Base-by-base conservation (phyloP, 495 filamentous ascomycete species). In the Lophiotrema nucula region DNA sequence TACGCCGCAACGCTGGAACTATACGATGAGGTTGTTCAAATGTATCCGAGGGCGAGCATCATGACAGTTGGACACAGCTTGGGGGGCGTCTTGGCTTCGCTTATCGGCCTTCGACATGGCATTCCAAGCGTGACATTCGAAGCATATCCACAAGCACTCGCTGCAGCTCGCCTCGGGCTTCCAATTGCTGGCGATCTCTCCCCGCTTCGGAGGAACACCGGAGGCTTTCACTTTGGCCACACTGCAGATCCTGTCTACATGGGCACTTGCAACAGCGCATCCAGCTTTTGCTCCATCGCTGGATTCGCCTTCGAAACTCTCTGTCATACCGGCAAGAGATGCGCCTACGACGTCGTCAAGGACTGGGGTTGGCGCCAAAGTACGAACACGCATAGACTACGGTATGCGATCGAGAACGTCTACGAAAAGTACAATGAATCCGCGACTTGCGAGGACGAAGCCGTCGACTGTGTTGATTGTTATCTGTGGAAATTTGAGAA, bases 301-400 rank as follows among this genome's bases (percentile, higher is more conserved):
- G 58, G 58, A 2, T 61, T 46, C 22, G 58, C 58, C 6, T 61
- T 61, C 25, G 58, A 61, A 44, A 61, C 58, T 10, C 22, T 48
- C 6, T 61, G 58, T 31, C 58, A 61, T 23, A 61, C 58, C 11
- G 58, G 58, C 0, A 47, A 55, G 28, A 42, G 43, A 22, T 61
- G 58, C 22, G 47, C 45, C 12, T 61, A 61, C 31, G 58, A 61
- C 41, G 58, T 61, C 13, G 58, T 61, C 16, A 61, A 61, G 44
- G 58, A 61, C 37, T 55, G 49, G 49, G 58, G 58, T 16, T 61
- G 58, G 58, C 26, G 58, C 16, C 58, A 61, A 28, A 61, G 58
- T 38, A 61, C 58, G 19, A 31, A 43, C 11, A 43, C 42, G n/a
- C 58, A 61, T 27, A 33, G 50, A 25, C 50, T 61, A 6, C 27